Evolutionary conservation across 2,329 filamentous ascomycete species (phyloP).

Genomic region (Curvularia sp.): DNA sequence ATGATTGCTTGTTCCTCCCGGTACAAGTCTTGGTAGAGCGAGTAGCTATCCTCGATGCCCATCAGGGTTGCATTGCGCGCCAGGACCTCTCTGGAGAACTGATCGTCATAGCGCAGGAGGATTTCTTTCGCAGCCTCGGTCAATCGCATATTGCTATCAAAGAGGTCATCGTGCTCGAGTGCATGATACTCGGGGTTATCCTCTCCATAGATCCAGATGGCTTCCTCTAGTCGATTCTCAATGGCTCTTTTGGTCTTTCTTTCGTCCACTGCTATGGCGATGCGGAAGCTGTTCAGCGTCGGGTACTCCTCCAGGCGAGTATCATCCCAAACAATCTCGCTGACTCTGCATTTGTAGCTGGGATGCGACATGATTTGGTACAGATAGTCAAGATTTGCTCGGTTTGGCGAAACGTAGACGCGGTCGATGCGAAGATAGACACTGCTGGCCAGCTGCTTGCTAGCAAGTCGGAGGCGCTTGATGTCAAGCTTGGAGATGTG

Average conservation of each 20-base stretch:
- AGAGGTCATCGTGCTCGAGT: conserved; percentile 22
- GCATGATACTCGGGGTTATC: conserved; percentile 11
- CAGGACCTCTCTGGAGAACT: conserved; percentile 23
- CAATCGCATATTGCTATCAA: conserved; percentile 18
- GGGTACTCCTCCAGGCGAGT: conserved; percentile 34
- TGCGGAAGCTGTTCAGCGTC: conserved; percentile 19
- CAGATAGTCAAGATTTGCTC: conserved; percentile 50
- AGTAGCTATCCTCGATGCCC: conserved; percentile 34
- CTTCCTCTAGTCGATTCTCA: conserved; percentile 17
- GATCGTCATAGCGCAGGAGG: conserved; percentile 22
- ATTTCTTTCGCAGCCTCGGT: conserved; percentile 28
- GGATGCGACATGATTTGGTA: conserved; percentile 49
- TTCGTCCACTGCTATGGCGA: conserved; percentile 28
- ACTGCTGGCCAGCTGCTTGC: conserved; percentile 23
- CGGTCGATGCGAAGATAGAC: conserved; percentile 42
- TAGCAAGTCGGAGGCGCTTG: conserved; percentile 31
- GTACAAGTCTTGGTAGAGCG: conserved; percentile 44
- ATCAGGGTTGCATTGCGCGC: conserved; percentile 25
- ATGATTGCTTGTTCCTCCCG: conserved; percentile 45
- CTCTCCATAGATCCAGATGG: conserved; percentile 14
- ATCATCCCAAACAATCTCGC: conserved; percentile 54
- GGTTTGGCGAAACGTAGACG: conserved; percentile 53
- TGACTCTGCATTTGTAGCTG: conserved; percentile 38
- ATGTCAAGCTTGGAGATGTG: conserved; percentile 29
- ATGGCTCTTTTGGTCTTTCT: conserved; percentile 12